Evolutionary conservation across 441 rosid species (phyloP).

Genomic region (Geranium incanum): DNA sequence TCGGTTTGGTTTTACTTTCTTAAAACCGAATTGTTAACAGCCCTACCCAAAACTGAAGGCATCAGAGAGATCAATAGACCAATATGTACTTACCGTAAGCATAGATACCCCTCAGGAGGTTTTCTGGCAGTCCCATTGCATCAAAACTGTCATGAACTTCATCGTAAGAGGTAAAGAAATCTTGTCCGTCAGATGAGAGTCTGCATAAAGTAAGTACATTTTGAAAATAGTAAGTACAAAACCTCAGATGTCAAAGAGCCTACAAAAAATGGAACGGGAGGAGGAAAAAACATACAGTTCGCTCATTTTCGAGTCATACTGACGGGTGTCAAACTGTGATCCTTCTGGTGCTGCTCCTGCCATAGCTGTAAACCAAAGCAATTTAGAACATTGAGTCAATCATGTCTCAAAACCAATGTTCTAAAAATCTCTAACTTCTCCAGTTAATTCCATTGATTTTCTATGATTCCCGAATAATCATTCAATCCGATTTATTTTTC

Average conservation of each 20-base stretch:
- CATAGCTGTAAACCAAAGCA: conserved; percentile 43
- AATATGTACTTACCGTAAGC: conserved; percentile 41
- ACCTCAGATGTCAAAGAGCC: neutral
- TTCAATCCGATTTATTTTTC: no score
- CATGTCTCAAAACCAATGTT: neutral
- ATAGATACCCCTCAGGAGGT: conserved; percentile 57
- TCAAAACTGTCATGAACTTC: conserved; percentile 49
- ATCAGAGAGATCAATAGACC: neutral
- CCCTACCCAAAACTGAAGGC: neutral
- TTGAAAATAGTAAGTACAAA: neutral
- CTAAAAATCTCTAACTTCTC: no score
- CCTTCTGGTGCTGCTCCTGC: conserved; percentile 69
- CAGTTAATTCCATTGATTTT: no score
- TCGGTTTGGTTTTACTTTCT: no score
- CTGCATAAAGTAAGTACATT: conserved; percentile 23
- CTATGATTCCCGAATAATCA: no score
- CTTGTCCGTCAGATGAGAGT: conserved; percentile 36
- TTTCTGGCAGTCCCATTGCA: conserved; percentile 28
- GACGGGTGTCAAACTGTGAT: conserved; percentile 62
- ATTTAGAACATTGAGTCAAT: neutral
- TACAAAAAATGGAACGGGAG: neutral
- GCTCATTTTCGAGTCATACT: conserved; percentile 64
- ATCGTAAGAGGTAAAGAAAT: conserved; percentile 49
- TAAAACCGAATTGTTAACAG: neutral
- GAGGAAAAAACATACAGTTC: conserved; percentile 37